Evolutionary conservation across 2,329 filamentous ascomycete species (phyloP), one percentile per base, ranked within the genome.

Genomic region (Aureobasidium sp.): DNA sequence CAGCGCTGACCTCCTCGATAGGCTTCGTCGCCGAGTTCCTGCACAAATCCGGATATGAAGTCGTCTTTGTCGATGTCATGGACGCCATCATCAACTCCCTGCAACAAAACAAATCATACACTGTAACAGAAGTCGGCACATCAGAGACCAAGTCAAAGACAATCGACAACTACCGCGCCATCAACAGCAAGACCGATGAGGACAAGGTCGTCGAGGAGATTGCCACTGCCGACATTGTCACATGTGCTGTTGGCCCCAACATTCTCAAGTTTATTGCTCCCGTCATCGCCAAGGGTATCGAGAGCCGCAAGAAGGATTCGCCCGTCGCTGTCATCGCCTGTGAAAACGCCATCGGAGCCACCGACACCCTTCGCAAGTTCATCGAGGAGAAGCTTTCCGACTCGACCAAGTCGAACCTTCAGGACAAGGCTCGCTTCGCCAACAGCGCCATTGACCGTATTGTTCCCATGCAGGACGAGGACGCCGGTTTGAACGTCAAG

Each of bases 371-470:
- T 55, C 89, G 88, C 66, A 83, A 82, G 42, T 85, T 88, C 79
- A 95, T 77, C 65, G 80, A 86, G 68, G 78, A 83, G 68, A 87
- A 94, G 78, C 89, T 91, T 45, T 79, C 84, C 21, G 76, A 83
- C 40, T 79, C 85, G 53, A 85, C 86, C 57, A 80, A 91, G 49
- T 81, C 82, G 17, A 81, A 84, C 67, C 84, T 95, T 71, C 77
- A 85, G 70, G 77, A 81, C 67, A 88, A 90, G 68, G 92, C 92
- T 53, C 85, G 88, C 67, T 97, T 95, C 73, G 93, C 93, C 78
- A 99, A 99, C 80, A 96, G 90, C 64, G 94, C 94, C 68, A 96
- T 99, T 73, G 94, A 99, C 80, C 90, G 94, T 63, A 99, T 99
- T 72, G 94, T 97, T 25, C 94, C 94, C 15, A 89, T 90, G 45